Evolutionary conservation across 352 stramenopile genomes (phyloP).

Genomic region (Globisporangium lucens): DNA sequence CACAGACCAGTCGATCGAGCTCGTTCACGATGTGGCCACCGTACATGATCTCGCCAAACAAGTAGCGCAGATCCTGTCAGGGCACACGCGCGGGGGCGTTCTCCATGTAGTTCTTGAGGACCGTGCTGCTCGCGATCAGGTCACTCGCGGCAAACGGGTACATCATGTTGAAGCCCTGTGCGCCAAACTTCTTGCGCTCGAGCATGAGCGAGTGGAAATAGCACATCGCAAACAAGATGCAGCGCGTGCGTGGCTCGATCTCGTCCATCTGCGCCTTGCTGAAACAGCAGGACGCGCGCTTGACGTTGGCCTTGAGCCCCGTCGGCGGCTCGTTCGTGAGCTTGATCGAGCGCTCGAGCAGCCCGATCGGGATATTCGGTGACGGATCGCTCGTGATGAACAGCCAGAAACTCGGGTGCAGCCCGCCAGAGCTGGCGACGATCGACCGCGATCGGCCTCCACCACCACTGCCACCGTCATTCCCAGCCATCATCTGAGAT

Average conservation of each 20-base stretch:
- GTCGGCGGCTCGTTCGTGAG: constrained; percentile 87
- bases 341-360: constrained; percentile 89
- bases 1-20: constrained; percentile 70
- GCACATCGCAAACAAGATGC: constrained; percentile 89
- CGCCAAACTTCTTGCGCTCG: constrained; percentile 90
- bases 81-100: constrained; percentile 84
- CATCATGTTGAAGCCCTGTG: constrained; percentile 89
- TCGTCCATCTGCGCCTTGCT: constrained; percentile 75
- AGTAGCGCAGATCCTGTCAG: constrained; percentile 87
- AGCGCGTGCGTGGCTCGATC: constrained; percentile 76
- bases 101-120: constrained; percentile 92
- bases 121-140: constrained; percentile 75
- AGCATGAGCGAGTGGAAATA: constrained; percentile 93
- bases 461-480: not conserved
- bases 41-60: constrained; percentile 91
- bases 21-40: constrained; percentile 87
- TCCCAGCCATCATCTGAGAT: not conserved
- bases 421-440: constrained; percentile 22
- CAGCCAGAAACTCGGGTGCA: constrained; percentile 81
- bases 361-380: constrained; percentile 77
- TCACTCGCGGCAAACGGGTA: constrained; percentile 90
- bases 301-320: constrained; percentile 88
- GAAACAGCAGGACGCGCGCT: constrained; percentile 82
- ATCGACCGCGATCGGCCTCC: constrained; percentile 23
- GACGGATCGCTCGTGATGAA: constrained; percentile 91